phyloP scores from a whole-genome alignment of 768 basidiomycete species.

The Mycena leptocephala region DNA sequence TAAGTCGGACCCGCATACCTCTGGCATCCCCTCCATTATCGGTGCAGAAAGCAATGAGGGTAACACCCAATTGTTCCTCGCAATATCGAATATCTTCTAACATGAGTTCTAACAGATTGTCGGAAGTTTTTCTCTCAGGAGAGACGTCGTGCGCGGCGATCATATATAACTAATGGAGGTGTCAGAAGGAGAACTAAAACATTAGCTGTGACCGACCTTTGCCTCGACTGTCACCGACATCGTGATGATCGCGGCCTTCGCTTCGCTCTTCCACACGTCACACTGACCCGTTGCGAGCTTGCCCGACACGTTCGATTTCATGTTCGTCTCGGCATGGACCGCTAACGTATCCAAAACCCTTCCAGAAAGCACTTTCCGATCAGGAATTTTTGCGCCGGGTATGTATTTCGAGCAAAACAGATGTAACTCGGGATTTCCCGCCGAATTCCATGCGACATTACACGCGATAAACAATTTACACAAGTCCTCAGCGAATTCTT shows the following conservation, averaged over 20 bases:
- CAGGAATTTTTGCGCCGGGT: background rate
- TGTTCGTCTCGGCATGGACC: background rate
- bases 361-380: background rate
- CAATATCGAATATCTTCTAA: background rate
- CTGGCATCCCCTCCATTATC: conserved; percentile 3
- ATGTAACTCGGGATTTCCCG: background rate
- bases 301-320: background rate
- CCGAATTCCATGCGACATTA: conserved; percentile 1
- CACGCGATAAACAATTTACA: conserved; percentile 1
- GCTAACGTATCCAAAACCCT: background rate
- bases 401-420: conserved; percentile 10
- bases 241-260: background rate
- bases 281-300: conserved; percentile 1
- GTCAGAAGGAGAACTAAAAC: background rate
- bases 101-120: background rate
- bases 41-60: background rate
- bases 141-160: conserved; percentile 12
- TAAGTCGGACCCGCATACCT: background rate
- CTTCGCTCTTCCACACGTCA: background rate
- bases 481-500: conserved; percentile 1
- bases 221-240: background rate
- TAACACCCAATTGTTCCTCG: background rate
- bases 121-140: background rate
- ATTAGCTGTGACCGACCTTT: background rate
- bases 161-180: background rate